Conservation (phyloP, 176 grass and related monocot genomes). For the Urochloa ruziziensis region DNA sequence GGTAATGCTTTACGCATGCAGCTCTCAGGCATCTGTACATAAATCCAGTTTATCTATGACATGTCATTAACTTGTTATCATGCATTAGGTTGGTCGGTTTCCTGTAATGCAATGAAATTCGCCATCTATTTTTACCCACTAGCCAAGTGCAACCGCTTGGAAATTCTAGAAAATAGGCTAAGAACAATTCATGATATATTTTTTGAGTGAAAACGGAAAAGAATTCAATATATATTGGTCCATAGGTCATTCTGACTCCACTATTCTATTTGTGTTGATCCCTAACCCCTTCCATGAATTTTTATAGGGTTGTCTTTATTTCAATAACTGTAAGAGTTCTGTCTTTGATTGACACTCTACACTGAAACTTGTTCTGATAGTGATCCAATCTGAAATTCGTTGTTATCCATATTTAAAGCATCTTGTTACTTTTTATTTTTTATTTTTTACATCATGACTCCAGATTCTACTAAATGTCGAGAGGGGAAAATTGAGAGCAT, state of each 20-base stretch:
- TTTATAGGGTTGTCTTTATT: not conserved
- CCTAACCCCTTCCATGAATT: no score
- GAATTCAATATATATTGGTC: not conserved
- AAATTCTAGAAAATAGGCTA: not conserved
- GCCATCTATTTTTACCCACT: not conserved
- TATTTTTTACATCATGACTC: not conserved
- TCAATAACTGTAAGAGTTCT: not conserved
- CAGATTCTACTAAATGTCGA: not conserved
- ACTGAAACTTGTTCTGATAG: not conserved
- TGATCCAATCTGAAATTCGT: not conserved
- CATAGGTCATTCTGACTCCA: not conserved
- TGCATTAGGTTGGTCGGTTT: not conserved
- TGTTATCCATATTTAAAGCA: not conserved
- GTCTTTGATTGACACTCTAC: not conserved
- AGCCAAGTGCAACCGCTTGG: not conserved
- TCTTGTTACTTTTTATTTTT: not conserved
- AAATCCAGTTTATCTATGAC: not conserved
- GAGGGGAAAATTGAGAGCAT: not conserved
- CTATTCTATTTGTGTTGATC: not conserved
- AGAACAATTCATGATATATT: not conserved
- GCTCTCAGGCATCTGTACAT: not conserved
- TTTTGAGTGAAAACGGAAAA: no score
- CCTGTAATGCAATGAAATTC: not conserved
- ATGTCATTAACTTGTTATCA: constrained; percentile 4
- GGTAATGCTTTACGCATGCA: constrained; percentile 41